Percentiles rank a stretch among this genome's conserved stretches.
These are phyloP conservation scores for Styphnolobium japonicum DNA, from an alignment of 306 rosid genomes.

Conservation along the genomic window DNA sequence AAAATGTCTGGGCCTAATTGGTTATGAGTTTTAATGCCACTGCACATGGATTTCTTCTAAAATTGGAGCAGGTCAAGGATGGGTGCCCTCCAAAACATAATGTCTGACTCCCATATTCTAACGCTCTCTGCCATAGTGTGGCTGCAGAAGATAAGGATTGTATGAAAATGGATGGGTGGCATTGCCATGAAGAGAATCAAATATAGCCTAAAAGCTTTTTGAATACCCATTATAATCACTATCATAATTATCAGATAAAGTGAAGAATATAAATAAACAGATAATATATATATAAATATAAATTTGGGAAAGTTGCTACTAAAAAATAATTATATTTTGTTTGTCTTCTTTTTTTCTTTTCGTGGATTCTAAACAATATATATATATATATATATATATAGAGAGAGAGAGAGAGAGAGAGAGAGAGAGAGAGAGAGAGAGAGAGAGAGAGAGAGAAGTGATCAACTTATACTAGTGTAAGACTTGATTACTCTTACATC, in stretches of 20 bases:
- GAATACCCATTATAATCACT: background rate
- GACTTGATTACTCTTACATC: too few species aligned
- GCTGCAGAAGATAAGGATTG: slow-evolving; percentile 24
- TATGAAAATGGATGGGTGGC: slow-evolving; percentile 1
- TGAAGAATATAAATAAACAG: background rate
- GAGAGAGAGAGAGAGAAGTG: too few species aligned
- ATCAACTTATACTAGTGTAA: too few species aligned
- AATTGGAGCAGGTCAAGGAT: slow-evolving; percentile 12
- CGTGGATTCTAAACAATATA: too few species aligned
- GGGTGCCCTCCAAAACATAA: slow-evolving; percentile 35
- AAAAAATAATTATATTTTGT: background rate
- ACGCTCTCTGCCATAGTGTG: background rate
- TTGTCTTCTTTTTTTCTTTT: background rate
- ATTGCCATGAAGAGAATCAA: slow-evolving; percentile 8
- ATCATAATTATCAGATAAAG: slow-evolving; percentile 22
- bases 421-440: too few species aligned
- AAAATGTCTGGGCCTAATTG: background rate
- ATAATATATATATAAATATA: background rate
- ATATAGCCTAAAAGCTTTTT: slow-evolving; percentile 11
- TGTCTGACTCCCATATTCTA: slow-evolving; percentile 18
- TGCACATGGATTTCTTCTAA: background rate
- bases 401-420: too few species aligned
- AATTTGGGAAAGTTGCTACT: background rate
- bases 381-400: too few species aligned
- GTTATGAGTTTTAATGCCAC: slow-evolving; percentile 15